A percentile compares a stretch with the other conserved stretches of the same genome.
phyloP scores from a whole-genome alignment of 1,284 basidiomycete genomes.

The Puccinia polysora region DNA sequence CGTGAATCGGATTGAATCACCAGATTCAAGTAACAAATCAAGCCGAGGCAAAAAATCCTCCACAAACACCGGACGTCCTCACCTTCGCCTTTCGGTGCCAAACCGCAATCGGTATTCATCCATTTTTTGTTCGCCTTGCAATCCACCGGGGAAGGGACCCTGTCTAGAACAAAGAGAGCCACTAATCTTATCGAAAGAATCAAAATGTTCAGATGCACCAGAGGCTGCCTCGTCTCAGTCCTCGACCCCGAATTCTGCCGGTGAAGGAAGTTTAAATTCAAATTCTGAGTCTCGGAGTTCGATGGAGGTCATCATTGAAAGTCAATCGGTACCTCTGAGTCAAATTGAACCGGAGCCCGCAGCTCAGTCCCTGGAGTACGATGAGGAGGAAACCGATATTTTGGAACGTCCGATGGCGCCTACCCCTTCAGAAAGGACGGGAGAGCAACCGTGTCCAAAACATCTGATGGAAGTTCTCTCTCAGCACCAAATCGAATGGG shows the following conservation, averaged over 20 bases:
- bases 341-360: no score
- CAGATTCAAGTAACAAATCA: neutral
- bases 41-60: neutral
- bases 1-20: neutral
- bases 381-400: no score
- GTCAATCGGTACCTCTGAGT: no score
- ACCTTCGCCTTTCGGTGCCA: neutral
- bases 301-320: no score
- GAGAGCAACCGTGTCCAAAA: neutral
- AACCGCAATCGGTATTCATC: neutral
- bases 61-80: slow-evolving; percentile 1
- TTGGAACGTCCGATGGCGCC: no score
- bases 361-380: no score
- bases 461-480: slow-evolving; percentile 6
- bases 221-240: neutral
- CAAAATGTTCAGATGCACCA: neutral
- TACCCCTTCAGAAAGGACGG: neutral
- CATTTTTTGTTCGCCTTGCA: neutral
- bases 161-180: slow-evolving; percentile 3
- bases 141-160: neutral
- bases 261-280: no score
- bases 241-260: no score
- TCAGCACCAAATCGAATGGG: slow-evolving; percentile 32
- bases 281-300: no score
- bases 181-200: neutral